These are phyloP conservation scores for Geotrichum cucujoidarum DNA, from an alignment of 1,139 yeast species.

Conservation along the genomic window DNA sequence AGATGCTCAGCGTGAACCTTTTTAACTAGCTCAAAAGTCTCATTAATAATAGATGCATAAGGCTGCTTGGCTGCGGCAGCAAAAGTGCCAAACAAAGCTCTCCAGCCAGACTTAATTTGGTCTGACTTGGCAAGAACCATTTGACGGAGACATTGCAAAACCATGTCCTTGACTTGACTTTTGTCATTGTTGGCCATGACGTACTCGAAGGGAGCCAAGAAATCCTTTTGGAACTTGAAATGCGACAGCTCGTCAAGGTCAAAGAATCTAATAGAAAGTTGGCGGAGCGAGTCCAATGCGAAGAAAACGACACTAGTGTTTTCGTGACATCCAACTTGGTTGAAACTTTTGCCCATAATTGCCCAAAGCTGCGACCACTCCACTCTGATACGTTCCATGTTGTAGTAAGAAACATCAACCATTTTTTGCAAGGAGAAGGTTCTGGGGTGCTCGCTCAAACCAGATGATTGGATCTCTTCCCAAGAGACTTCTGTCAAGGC, in stretches of 20 bases:
- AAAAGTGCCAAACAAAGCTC: conserved; percentile 75
- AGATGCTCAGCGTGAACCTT: conserved; percentile 60
- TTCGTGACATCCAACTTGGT: conserved; percentile 73
- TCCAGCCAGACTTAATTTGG: conserved; percentile 91
- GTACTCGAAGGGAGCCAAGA: conserved; percentile 83
- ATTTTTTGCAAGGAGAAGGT: conserved; percentile 89
- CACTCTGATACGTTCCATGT: conserved; percentile 91
- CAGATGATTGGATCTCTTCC: conserved; percentile 89
- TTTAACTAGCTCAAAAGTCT: conserved; percentile 59
- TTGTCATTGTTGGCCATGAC: conserved; percentile 67
- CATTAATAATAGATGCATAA: conserved; percentile 48
- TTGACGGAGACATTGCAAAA: conserved; percentile 80
- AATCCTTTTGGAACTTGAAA: conserved; percentile 92
- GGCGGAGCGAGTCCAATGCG: conserved; percentile 91
- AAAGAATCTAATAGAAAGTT: conserved; percentile 83
- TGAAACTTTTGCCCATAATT: conserved; percentile 86
- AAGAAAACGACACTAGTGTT: conserved; percentile 77
- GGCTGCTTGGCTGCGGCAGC: conserved; percentile 57
- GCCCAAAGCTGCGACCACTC: conserved; percentile 98
- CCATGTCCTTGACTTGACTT: conserved; percentile 81
- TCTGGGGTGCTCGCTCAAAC: conserved; percentile 76
- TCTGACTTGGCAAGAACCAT: conserved; percentile 77
- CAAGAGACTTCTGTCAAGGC: conserved; percentile 82
- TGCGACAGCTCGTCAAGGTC: conserved; percentile 92
- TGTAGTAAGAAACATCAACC: conserved; percentile 95